These are phyloP conservation scores for Xylariaceae sp. DNA, from an alignment of 2,329 filamentous ascomycete genomes.

Conservation along the genomic window DNA sequence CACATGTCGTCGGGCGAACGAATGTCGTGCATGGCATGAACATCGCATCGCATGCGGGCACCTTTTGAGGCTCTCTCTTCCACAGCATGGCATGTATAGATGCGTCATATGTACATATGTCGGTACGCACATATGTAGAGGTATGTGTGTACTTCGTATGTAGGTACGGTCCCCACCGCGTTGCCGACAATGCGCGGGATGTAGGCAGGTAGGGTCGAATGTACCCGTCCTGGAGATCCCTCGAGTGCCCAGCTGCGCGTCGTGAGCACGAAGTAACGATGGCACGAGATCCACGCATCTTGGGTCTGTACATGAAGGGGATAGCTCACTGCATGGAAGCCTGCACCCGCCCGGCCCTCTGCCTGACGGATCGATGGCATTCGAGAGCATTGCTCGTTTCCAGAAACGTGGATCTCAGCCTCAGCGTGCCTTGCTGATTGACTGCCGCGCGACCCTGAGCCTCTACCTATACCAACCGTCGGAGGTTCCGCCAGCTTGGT, in stretches of 20 bases:
- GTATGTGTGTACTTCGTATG: not conserved
- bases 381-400: constrained; percentile 18
- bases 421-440: constrained; percentile 23
- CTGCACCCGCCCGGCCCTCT: constrained; percentile 26
- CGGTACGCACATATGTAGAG: not conserved
- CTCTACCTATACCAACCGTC: no score
- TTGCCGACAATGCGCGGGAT: constrained; percentile 20
- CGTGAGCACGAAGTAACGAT: constrained; percentile 27
- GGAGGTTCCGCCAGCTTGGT: no score
- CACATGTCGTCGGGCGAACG: constrained; percentile 21
- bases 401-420: constrained; percentile 26
- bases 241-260: constrained; percentile 4
- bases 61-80: constrained; percentile 25
- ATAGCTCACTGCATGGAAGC: constrained; percentile 29
- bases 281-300: constrained; percentile 31
- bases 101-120: not conserved
- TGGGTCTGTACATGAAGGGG: constrained; percentile 13
- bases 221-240: constrained; percentile 12
- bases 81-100: constrained; percentile 2
- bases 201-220: constrained; percentile 1
- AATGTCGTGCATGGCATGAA: constrained; percentile 33
- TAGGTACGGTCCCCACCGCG: constrained; percentile 27
- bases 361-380: constrained; percentile 25
- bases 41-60: constrained; percentile 30
- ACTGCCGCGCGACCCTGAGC: no score